Conservation (phyloP, 495 filamentous ascomycete genomes). For the Penicillium macrosclerotiorum region DNA sequence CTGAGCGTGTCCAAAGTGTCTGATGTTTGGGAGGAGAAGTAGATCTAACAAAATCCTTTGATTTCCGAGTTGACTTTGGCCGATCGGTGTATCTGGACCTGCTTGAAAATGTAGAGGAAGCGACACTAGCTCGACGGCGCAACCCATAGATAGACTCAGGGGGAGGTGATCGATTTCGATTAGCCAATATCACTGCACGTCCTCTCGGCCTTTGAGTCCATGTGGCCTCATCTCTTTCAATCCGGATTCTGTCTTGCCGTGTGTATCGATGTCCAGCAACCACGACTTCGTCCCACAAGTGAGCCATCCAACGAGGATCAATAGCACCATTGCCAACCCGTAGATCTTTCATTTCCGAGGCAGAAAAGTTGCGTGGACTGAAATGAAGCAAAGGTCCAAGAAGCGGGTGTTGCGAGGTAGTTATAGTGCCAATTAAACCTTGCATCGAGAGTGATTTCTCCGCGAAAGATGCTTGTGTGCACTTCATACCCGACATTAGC, state of each 20-base stretch:
- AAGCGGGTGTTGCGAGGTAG: constrained; percentile 4
- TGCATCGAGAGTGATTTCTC: constrained; percentile 8
- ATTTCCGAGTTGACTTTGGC: neutral
- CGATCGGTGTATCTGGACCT: neutral
- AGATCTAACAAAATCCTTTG: neutral
- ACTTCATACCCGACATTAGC: constrained; percentile 7
- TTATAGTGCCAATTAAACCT: constrained; percentile 3
- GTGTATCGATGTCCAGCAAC: constrained; percentile 5
- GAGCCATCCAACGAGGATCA: constrained; percentile 3
- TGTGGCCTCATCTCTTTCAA: constrained; percentile 2
- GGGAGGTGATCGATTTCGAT: constrained; percentile 2
- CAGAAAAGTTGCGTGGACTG: constrained; percentile 2
- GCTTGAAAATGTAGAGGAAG: neutral
- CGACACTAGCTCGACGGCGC: neutral
- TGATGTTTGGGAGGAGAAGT: neutral
- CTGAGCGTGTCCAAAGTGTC: constrained; percentile 6
- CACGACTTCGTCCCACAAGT: constrained; percentile 4
- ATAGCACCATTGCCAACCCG: neutral
- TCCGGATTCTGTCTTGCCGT: neutral
- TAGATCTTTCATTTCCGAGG: neutral
- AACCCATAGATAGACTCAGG: constrained; percentile 1
- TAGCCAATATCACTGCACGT: neutral
- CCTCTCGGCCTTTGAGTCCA: constrained; percentile 1
- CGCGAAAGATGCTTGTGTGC: constrained; percentile 5
- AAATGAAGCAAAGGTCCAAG: constrained; percentile 7